Percentiles rank a stretch among this genome's conserved stretches.
Evolutionary conservation across 2,329 filamentous ascomycete genomes (phyloP).

Genomic region (Uncinocarpus reesii): DNA sequence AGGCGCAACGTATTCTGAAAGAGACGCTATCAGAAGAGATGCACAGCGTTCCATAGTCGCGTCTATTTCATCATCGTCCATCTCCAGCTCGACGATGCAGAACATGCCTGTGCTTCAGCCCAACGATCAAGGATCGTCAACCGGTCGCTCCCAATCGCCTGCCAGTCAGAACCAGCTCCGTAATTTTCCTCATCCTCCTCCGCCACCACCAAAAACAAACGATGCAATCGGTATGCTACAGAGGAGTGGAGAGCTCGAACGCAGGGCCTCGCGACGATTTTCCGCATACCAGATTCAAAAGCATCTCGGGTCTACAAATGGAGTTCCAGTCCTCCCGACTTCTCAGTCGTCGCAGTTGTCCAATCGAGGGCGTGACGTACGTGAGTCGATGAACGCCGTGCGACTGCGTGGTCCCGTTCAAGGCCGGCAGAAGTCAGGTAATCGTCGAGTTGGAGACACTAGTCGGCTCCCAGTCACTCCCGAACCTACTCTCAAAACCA

Average conservation of each 20-base stretch:
- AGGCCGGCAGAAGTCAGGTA: conserved; percentile 43
- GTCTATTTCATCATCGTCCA: conserved; percentile 18
- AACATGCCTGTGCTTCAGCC: conserved; percentile 64
- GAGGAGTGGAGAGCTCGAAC: conserved; percentile 81
- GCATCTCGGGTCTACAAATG: conserved; percentile 71
- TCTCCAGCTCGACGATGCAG: conserved; percentile 64
- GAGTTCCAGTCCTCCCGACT: conserved; percentile 74
- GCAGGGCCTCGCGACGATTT: conserved; percentile 83
- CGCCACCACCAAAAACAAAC: conserved; percentile 73
- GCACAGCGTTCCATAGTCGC: conserved; percentile 28
- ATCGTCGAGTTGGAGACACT: conserved; percentile 42
- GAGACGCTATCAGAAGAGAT: conserved; percentile 33
- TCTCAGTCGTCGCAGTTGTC: conserved; percentile 68
- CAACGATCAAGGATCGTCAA: conserved; percentile 38
- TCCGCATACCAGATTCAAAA: conserved; percentile 96
- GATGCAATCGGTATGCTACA: conserved; percentile 87
- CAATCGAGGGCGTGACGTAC: conserved; percentile 67
- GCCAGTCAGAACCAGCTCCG: conserved; percentile 8
- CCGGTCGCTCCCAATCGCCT: conserved; percentile 21
- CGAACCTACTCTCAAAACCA: conserved; percentile 28
- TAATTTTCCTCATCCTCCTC: conserved; percentile 49
- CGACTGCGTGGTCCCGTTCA: conserved; percentile 33
- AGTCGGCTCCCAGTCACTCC: conserved; percentile 34
- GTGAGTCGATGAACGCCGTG: conserved; percentile 66
- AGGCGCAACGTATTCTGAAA: conserved; percentile 28